Conservation (phyloP, 1,284 basidiomycete species). For the Ganoderma leucocontextum region DNA sequence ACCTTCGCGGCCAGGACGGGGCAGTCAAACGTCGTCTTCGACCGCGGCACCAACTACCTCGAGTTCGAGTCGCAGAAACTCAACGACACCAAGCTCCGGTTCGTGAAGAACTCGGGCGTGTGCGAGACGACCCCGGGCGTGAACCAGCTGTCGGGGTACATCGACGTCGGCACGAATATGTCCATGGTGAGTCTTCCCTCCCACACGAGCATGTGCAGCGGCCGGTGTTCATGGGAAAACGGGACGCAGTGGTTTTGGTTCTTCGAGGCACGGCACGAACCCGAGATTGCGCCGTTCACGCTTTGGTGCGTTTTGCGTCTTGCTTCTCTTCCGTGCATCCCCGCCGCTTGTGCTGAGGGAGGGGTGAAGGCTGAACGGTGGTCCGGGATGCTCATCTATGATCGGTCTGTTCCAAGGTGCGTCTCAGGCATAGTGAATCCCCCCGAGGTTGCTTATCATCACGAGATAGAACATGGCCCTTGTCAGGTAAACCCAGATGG, state of each 20-base stretch:
- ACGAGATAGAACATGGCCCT: slow-evolving; percentile 61
- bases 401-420: slow-evolving; percentile 71
- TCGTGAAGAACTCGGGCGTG: slow-evolving; percentile 69
- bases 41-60: background rate
- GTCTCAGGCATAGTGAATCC: too few species aligned
- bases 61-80: slow-evolving; percentile 34
- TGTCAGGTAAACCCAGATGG: slow-evolving; percentile 64
- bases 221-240: slow-evolving; percentile 44
- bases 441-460: slow-evolving; percentile 22
- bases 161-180: slow-evolving; percentile 67
- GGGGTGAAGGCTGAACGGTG: slow-evolving; percentile 59
- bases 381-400: slow-evolving; percentile 71
- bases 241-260: slow-evolving; percentile 72
- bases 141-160: slow-evolving; percentile 72
- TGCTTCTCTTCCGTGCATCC: slow-evolving; percentile 1
- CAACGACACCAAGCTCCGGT: slow-evolving; percentile 51
- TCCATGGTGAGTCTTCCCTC: slow-evolving; percentile 57
- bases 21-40: background rate
- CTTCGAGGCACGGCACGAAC: slow-evolving; percentile 66
- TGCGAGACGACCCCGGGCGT: slow-evolving; percentile 79
- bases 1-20: background rate
- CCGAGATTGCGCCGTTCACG: slow-evolving; percentile 70
- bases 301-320: slow-evolving; percentile 55
- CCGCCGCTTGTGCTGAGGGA: slow-evolving; percentile 21
- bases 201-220: too few species aligned